Evolutionary conservation across 768 basidiomycete species (phyloP).

Genomic region (Kockovaella imperatae): DNA sequence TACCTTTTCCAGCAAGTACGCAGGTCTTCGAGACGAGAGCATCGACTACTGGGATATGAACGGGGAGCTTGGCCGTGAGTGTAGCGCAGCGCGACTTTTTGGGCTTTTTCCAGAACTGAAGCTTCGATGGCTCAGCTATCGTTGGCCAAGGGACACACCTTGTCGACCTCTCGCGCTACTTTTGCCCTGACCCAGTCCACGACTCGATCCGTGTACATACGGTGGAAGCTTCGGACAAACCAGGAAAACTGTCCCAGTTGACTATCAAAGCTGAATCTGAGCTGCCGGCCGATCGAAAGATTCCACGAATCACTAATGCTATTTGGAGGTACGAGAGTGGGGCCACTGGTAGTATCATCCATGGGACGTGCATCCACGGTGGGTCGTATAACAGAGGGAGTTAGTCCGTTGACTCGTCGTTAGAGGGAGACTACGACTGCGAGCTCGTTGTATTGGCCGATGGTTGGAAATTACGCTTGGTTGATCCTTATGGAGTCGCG

Average conservation of each 20-base stretch:
- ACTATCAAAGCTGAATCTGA: slow-evolving; percentile 69
- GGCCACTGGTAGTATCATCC: slow-evolving; percentile 81
- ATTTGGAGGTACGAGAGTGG: slow-evolving; percentile 94
- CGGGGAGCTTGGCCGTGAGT: slow-evolving; percentile 22
- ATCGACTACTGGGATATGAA: slow-evolving; percentile 16
- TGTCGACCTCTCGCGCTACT: slow-evolving; percentile 74
- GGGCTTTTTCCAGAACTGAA: not conserved
- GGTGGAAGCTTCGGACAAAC: slow-evolving; percentile 79
- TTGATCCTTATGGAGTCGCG: slow-evolving; percentile 81
- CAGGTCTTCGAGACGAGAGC: slow-evolving; percentile 4
- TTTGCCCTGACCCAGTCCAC: slow-evolving; percentile 82
- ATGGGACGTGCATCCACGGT: slow-evolving; percentile 80
- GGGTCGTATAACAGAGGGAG: slow-evolving; percentile 46
- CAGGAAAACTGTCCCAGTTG: slow-evolving; percentile 71
- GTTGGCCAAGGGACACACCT: slow-evolving; percentile 58
- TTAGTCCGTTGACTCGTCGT: slow-evolving; percentile 13
- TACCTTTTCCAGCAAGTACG: slow-evolving; percentile 6
- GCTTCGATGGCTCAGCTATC: slow-evolving; percentile 14
- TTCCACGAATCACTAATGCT: slow-evolving; percentile 84
- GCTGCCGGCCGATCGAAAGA: slow-evolving; percentile 74
- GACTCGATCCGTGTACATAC: slow-evolving; percentile 57
- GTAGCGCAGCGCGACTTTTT: not conserved
- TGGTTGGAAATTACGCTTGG: slow-evolving; percentile 49
- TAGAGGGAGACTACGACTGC: slow-evolving; percentile 69
- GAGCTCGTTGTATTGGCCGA: slow-evolving; percentile 89